Conservation (phyloP, 371 early-diverging fungal species). For the Mortierella sp. region DNA sequence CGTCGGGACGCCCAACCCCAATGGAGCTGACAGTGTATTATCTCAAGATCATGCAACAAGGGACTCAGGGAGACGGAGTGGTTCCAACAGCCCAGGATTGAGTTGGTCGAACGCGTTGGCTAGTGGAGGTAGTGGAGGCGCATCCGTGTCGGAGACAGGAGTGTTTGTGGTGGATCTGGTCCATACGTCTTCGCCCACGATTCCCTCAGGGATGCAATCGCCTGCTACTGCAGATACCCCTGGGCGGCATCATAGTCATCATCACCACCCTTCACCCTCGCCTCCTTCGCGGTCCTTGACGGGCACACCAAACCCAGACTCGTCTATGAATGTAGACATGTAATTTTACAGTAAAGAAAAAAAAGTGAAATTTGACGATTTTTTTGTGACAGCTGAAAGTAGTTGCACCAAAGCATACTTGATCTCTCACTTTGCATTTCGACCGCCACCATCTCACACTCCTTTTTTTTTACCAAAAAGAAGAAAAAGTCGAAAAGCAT, state of each 20-base stretch:
- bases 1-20: background rate
- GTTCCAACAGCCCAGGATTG: constrained; percentile 17
- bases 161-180: constrained; percentile 23
- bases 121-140: background rate
- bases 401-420: no score
- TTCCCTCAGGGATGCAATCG: background rate
- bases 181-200: background rate
- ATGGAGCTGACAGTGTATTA: background rate
- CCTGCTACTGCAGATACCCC: constrained; percentile 8
- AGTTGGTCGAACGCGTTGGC: constrained; percentile 2
- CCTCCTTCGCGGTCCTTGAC: constrained; percentile 35
- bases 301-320: constrained; percentile 29
- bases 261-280: constrained; percentile 20
- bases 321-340: no score
- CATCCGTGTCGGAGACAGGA: background rate
- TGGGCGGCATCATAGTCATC: background rate
- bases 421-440: no score
- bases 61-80: constrained; percentile 4
- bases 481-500: constrained; percentile 53
- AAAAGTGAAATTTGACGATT: no score
- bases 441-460: no score
- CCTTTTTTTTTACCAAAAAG: no score
- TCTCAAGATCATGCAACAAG: constrained; percentile 1
- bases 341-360: background rate
- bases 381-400: no score